Percentiles rank a stretch among this genome's conserved stretches.
Conservation (phyloP, 106 monocot species). For the Posidonia australis region DNA sequence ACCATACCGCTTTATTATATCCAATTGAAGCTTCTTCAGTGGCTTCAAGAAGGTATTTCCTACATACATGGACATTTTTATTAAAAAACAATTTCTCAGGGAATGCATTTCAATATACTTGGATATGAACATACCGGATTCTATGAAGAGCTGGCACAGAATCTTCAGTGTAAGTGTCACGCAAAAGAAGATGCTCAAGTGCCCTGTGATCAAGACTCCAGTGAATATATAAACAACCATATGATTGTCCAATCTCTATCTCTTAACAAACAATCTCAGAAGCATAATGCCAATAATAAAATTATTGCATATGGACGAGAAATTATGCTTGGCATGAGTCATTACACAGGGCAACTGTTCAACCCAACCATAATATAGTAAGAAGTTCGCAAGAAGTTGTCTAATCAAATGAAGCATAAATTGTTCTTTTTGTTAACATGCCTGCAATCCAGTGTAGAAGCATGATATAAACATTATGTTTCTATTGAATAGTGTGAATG, state of each 20-base stretch:
- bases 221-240: too few species aligned
- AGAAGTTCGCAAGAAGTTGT: not conserved
- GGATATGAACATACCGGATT: conserved; percentile 46
- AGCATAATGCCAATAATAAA: too few species aligned
- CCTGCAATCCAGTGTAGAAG: too few species aligned
- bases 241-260: too few species aligned
- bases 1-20: conserved; percentile 89
- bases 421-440: too few species aligned
- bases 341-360: too few species aligned
- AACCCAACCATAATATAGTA: not conserved
- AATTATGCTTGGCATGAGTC: not conserved
- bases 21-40: conserved; percentile 90
- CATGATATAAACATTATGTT: too few species aligned
- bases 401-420: too few species aligned
- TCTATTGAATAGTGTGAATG: too few species aligned
- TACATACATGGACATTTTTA: conserved; percentile 17
- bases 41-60: conserved; percentile 88
- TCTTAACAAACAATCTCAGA: too few species aligned
- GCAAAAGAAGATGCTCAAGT: conserved; percentile 85
- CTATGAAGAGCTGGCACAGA: conserved; percentile 83
- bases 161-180: conserved; percentile 93
- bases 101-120: not conserved
- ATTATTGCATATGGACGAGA: too few species aligned
- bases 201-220: too few species aligned
- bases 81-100: not conserved